These are phyloP conservation scores for Ampelocalamus luodianensis DNA, from an alignment of 176 grass and related monocot genomes.

Conservation along the genomic window DNA sequence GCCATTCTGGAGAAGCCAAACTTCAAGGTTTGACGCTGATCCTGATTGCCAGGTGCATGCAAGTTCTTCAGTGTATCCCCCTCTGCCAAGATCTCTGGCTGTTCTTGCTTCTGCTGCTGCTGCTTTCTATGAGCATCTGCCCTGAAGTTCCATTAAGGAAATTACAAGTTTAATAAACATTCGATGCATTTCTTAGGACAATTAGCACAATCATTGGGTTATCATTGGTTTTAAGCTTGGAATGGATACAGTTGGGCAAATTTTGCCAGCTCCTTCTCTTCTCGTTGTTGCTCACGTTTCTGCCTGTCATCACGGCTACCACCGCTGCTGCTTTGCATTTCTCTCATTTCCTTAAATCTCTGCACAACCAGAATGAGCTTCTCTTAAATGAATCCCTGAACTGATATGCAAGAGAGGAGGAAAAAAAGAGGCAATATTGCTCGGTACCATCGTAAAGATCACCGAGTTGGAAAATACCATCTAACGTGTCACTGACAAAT, in stretches of 20 bases:
- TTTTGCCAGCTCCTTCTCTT: constrained; percentile 98
- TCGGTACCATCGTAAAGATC: too few relatives aligned
- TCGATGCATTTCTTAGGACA: not conserved
- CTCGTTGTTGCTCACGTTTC: constrained; percentile 85
- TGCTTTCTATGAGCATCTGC: constrained; percentile 88
- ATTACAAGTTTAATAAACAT: constrained; percentile 35
- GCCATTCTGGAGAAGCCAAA: constrained; percentile 84
- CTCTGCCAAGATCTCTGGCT: constrained; percentile 39
- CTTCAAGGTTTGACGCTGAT: constrained; percentile 80
- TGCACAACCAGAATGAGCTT: constrained; percentile 23
- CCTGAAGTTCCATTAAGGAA: constrained; percentile 54
- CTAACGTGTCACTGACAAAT: too few relatives aligned
- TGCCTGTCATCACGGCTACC: constrained; percentile 78
- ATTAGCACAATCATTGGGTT: not conserved
- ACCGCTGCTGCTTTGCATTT: constrained; percentile 83
- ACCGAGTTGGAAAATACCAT: too few relatives aligned
- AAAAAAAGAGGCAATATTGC: not conserved
- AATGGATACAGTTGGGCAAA: constrained; percentile 84
- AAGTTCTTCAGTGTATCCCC: constrained; percentile 34
- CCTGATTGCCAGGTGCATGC: constrained; percentile 49
- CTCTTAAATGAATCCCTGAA: constrained; percentile 1
- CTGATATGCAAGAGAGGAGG: too few relatives aligned
- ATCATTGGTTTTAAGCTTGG: not conserved
- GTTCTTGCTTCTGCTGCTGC: constrained; percentile 68
- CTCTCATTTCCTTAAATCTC: constrained; percentile 96